phyloP scores from a whole-genome alignment of 78 protist species.

The Pigoraptor vietnamica region DNA sequence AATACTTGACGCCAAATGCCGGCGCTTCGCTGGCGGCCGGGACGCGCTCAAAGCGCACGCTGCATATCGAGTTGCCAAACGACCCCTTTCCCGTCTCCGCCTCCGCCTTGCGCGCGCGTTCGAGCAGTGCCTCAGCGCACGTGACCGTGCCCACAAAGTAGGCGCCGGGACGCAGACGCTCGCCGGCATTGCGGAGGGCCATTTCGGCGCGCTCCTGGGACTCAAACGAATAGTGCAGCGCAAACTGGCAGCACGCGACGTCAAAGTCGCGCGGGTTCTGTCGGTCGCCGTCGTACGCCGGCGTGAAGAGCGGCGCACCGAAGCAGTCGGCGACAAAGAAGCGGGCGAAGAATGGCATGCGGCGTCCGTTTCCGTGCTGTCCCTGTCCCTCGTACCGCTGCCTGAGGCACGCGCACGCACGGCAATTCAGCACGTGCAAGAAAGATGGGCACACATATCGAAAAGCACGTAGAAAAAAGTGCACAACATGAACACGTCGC shows the following conservation, averaged over 20 bases:
- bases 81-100: not conserved
- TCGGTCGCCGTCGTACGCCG: not conserved
- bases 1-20: conserved; percentile 23
- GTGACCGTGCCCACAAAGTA: conserved; percentile 26
- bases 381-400: not conserved
- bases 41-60: not conserved
- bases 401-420: not conserved
- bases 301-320: not conserved
- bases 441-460: no score
- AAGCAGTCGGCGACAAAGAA: not conserved
- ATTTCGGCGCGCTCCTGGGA: not conserved
- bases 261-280: conserved; percentile 9
- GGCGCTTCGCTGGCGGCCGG: not conserved
- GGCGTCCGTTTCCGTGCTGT: not conserved
- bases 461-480: no score
- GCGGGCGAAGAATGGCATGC: not conserved
- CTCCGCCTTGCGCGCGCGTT: not conserved
- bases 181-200: conserved; percentile 18
- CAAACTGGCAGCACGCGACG: conserved; percentile 26
- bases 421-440: no score
- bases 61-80: not conserved
- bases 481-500: no score
- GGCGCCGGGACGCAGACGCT: conserved; percentile 7
- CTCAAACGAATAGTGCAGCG: conserved; percentile 32
- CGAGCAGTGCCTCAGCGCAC: not conserved